Conservation (phyloP, 2,329 filamentous ascomycete species). For the Hyphodiscus sp. region DNA sequence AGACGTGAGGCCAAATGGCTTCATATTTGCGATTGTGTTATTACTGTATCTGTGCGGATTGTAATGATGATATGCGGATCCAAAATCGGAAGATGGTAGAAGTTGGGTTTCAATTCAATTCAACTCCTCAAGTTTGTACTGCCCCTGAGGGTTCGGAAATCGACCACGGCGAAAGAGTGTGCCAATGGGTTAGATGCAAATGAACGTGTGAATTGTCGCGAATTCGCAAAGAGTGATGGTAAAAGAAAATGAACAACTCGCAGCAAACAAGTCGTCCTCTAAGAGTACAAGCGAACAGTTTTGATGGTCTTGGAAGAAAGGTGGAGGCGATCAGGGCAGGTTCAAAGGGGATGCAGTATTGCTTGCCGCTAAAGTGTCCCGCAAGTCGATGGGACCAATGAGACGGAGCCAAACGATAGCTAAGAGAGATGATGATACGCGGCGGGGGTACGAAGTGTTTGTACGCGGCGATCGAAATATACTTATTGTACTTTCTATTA, state of each 20-base stretch:
- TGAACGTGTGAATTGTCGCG: background rate
- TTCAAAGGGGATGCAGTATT: background rate
- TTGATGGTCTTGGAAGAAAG: background rate
- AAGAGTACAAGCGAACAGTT: background rate
- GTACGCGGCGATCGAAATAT: too few relatives aligned
- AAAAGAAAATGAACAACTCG: background rate
- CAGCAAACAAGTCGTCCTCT: background rate
- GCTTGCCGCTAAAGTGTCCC: background rate
- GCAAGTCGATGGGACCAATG: background rate
- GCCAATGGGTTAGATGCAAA: background rate
- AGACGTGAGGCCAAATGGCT: conserved; percentile 40
- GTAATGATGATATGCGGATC: background rate
- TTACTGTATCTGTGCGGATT: conserved; percentile 1
- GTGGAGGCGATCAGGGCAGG: background rate
- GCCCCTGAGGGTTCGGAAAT: background rate
- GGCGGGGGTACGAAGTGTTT: background rate
- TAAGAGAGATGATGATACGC: background rate
- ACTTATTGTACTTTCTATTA: too few relatives aligned
- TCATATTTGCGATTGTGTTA: conserved; percentile 39
- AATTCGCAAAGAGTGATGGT: background rate
- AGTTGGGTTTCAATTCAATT: background rate
- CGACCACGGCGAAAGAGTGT: background rate
- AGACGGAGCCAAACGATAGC: background rate
- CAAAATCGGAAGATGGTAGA: background rate
- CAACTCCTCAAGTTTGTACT: background rate